Evolutionary conservation across 495 filamentous ascomycete genomes (phyloP).

Genomic region (Aspergillus baeticus): DNA sequence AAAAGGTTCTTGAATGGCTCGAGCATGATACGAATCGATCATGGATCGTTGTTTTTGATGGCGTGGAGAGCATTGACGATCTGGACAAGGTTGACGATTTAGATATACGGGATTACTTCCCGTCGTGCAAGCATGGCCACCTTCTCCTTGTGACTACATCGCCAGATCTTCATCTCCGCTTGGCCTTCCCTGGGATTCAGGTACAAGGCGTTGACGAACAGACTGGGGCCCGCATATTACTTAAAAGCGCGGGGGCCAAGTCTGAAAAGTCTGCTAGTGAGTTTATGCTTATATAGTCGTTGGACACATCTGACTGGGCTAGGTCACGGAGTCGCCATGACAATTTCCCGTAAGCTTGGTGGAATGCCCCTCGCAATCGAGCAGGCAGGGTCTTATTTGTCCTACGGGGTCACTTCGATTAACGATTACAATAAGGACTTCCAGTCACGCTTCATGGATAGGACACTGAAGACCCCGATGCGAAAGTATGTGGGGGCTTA

Average conservation of each 20-base stretch:
- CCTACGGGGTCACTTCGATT: not conserved
- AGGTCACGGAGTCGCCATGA: not conserved
- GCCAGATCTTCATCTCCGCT: not conserved
- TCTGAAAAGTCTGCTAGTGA: not conserved
- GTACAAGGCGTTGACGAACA: not conserved
- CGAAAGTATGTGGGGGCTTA: not conserved
- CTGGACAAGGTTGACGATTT: not conserved
- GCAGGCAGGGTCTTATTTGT: constrained; percentile 1
- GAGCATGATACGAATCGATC: constrained; percentile 1
- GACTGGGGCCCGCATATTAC: not conserved
- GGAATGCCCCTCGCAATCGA: constrained; percentile 5
- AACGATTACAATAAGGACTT: constrained; percentile 1
- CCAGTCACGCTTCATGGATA: not conserved
- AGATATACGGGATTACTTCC: not conserved
- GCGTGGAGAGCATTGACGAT: not conserved
- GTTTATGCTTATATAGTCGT: not conserved
- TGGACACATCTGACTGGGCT: not conserved
- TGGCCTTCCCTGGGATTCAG: not conserved
- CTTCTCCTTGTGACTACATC: not conserved
- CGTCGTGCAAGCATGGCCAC: constrained; percentile 1
- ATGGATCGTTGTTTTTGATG: constrained; percentile 3
- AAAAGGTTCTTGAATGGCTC: not conserved
- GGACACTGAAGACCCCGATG: not conserved
- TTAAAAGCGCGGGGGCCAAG: not conserved
- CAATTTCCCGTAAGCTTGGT: constrained; percentile 3